Evolutionary conservation across 257 asterid species (phyloP), one percentile per base, ranked within the genome.

Genomic region (Cruciata laevipes): DNA sequence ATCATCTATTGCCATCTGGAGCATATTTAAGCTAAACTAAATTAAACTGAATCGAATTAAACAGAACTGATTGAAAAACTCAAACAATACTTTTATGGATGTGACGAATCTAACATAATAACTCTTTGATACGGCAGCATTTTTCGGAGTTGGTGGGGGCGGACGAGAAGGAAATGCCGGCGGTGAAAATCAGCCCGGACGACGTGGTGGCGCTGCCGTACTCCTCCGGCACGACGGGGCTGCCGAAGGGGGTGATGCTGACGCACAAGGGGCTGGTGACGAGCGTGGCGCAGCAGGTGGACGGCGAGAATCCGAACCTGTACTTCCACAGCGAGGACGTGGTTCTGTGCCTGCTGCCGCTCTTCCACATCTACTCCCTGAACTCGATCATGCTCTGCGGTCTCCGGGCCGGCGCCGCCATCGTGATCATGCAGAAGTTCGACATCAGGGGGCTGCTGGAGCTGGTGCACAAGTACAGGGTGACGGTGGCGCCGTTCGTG

Each of bases 161-260:
- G 1, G 61, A 68, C 10, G 73, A 67, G 59, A 67, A 56, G 6
- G 17, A 52, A 40, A 33, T 74, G 5, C 75, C 80, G 5, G 77
- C 66, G 5, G 77, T 77, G 52, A 55, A 76, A 27, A 74, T 80
- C 47, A 44, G 8, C 20, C 64, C 71, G 0, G 67, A 61, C 1
- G 84, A 80, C 3, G 75, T 65, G 0, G 79, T 69, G 25, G 79
- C 79, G 0, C 42, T 80, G 33, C 79, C 81, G 0, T 80, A 73
- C 40, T 80, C 84, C 7, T 80, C 84, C 2, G 82, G 84, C 9
- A 80, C 79, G 6, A 80, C 82, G 0, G 82, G 84, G 1, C 65
- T 80, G 0, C 82, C 84, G 0, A 80, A 80, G 61, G 81, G 84
- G 0, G 84, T 68, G 18, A 74, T 80, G 81, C 62, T 80, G 18